Evolutionary conservation across 441 rosid genomes (phyloP), one percentile per base, ranked within the genome.

Genomic region (Iberis amara): DNA sequence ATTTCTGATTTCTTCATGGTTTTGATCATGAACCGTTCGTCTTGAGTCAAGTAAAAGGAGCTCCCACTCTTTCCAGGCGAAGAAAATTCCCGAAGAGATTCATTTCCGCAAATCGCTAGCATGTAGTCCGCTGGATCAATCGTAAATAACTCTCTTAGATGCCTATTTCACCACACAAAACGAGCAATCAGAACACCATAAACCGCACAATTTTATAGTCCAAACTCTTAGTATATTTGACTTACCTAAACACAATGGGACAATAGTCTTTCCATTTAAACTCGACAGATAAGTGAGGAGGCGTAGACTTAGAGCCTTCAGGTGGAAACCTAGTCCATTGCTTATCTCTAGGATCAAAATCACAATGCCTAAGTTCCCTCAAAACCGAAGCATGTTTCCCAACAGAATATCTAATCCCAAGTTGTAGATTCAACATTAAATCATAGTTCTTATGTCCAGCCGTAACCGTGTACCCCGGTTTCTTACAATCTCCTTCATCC

Each of bases 261-360:
- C 83, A 78, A 37, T 78, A 78, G 47, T 78, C 83, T 65, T 78
- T 78, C 83, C 83, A 78, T 33, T 73, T 67, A 44, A 78, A 78
- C 27, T 78, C 80, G 15, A 39, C 58, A 0, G 80, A 73, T n/a
- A 39, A 64, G 75, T 75, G 83, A 2, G 80, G 78, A 4, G 76
- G 83, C 5, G 83, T 78, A 36, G 47, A 65, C 53, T 75, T 78
- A 7, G 83, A 78, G 3, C 83, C 83, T 64, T 75, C 83, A 0
- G 78, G 71, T 0, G 83, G 80, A 63, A 78, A 78, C 68, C 83
- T 75, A 0, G 78, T 75, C 83, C 83, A 78, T 59, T 69, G 75
- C 63, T 78, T 78, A 68, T 78, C 80, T 42, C 68, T 78, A 3
- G 80, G 83, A 58, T 78, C 80, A 64, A 78, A 78, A 75, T 78